Base-by-base conservation (phyloP, 371 early-diverging fungal species). In the Entomophthora muscae region DNA sequence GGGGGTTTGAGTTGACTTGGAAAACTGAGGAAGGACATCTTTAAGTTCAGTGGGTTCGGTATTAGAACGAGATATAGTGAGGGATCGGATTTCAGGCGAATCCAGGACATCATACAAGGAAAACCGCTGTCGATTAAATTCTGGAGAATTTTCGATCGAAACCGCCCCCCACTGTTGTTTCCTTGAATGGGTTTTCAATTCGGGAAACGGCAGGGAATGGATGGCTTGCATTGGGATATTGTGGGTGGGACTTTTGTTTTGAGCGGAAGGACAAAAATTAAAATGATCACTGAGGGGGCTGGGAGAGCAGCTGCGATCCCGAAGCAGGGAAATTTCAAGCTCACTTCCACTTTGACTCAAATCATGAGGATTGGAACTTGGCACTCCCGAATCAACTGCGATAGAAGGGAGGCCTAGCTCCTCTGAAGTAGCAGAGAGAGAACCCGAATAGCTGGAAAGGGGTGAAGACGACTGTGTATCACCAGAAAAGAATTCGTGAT, bases 401-500 rank as follows among this genome's bases (percentile, higher is more conserved):
- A 55, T 24, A 13, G 56, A 17, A 13, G 22, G 28, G 26, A 55
- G 28, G 12, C 22, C 22, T 26, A 27, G n/a, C 7, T 55, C 22
- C 22, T 55, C 28, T 26, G 24, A 24, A 24, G 7, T 26, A n/a
- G 17, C 12, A 55, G 28, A 22, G 7, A 55, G n/a, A 27, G 26
- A 55, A 13, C 22, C 12, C 24, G 28, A 26, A 55, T 55, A 55
- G 56, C 22, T 55, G 12, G 28, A 26, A 13, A 3, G 10, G 28
- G 13, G 28, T 17, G 56, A 55, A 24, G 22, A n/a, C n/a, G n/a
- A 22, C n/a, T 55, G 28, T 22, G 42, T 22, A 26, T 27, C 12
- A 26, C 56, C 21, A 55, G n/a, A 55, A 26, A 98, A 98, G 67
- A 93, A 97, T 22, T 86, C 81, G 68, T 95, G 92, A 24, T 76